Evolutionary conservation across 345 rosid genomes (phyloP).

Genomic region (Citrus hindsii): DNA sequence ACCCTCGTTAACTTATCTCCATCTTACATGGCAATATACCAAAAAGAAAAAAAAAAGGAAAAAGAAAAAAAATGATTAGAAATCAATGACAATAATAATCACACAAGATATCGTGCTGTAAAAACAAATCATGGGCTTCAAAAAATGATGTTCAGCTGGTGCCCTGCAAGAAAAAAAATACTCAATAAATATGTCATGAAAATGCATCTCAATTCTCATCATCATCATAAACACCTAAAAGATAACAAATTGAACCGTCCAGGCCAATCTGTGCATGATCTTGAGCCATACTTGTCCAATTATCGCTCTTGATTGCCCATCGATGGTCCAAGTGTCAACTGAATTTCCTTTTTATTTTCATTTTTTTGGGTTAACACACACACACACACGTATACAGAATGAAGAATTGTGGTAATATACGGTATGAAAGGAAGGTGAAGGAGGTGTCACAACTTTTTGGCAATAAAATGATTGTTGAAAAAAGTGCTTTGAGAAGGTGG

Average conservation of each 20-base stretch:
- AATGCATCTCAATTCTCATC: conserved; percentile 3
- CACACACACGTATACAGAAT: background rate
- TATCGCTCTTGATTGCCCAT: conserved; percentile 26
- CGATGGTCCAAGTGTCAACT: background rate
- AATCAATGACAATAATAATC: conserved; percentile 51
- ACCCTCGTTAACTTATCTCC: background rate
- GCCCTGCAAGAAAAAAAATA: conserved; percentile 41
- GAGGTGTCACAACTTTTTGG: conserved; percentile 48
- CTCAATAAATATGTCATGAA: conserved; percentile 49
- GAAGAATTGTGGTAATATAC: background rate
- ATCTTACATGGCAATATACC: background rate
- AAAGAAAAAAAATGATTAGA: conserved; percentile 39
- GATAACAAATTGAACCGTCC: background rate
- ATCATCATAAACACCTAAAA: conserved; percentile 12
- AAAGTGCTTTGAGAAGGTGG: conserved; percentile 6
- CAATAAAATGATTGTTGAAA: conserved; percentile 38
- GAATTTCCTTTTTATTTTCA: background rate
- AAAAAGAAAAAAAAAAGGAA: background rate
- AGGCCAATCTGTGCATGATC: background rate
- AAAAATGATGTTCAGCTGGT: conserved; percentile 57
- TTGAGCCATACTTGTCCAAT: conserved; percentile 12
- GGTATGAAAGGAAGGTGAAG: conserved; percentile 22
- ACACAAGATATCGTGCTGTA: conserved; percentile 23
- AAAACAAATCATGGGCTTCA: conserved; percentile 55
- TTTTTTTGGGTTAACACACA: background rate